Base-by-base conservation (phyloP, 306 rosid genomes). In the Mimosa pudica region DNA sequence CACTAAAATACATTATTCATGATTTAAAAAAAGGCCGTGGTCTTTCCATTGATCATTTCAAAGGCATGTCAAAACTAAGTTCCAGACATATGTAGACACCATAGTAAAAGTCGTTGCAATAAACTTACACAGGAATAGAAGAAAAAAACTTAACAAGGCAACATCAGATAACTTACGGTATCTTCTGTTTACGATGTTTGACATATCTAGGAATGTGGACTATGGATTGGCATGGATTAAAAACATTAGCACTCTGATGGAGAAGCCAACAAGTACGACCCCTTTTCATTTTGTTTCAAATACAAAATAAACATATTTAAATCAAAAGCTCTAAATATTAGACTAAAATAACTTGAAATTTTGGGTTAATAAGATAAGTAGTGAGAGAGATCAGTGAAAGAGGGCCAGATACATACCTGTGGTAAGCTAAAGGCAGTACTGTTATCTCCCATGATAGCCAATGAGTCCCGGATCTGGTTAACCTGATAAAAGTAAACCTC, bases 371-470 rank as follows among this genome's bases (percentile, higher is more conserved):
- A 30, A 20, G 61, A 68, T 46, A 57, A 76, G 24, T n/a, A 71
- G 80, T 61, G 11, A 75, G 24, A 52, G 71, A 68, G 70, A 47
- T 32, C 24, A 71, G 75, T 60, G 10, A 10, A 68, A 58, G 81
- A 75, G 18, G 62, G 30, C 38, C 10, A 52, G 70, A 84, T 4
- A 71, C 93, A 55, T 91, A 95, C 99, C 87, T 95, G 99, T 10
- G 99, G 99, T 82, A 95, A 85, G 84, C 97, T 91, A 80, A 95
- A 95, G 60, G 98, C 99, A 52, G 99, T 95, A 71, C 94, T 95
- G 84, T 93, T 91, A 84, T 91, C 91, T 74, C 99, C 99, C 99
- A 93, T 95, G 38, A 90, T 77, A 86, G 98, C 98, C 85, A 95
- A 85, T 18, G 98, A 95, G 49, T 95, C 96, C 70, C 99, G 90